Evolutionary conservation across 2,329 filamentous ascomycete genomes (phyloP).

Genomic region (Hyphodiscus sp.): DNA sequence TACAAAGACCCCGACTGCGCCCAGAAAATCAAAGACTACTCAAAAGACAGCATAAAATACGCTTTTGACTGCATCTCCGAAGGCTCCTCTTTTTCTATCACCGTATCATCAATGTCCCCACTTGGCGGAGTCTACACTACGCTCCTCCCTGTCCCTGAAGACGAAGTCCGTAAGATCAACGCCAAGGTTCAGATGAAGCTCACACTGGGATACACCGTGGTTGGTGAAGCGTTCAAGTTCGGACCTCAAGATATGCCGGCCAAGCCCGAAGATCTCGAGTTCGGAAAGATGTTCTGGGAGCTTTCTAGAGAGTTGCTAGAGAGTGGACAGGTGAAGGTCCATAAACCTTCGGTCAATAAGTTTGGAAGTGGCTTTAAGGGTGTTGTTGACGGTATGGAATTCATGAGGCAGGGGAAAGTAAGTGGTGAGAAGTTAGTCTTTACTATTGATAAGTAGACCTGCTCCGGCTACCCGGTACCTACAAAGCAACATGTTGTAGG

Average conservation of each 20-base stretch:
- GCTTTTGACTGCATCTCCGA: constrained; percentile 45
- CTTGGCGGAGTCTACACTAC: constrained; percentile 34
- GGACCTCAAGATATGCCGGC: constrained; percentile 13
- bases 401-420: constrained; percentile 27
- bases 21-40: constrained; percentile 40
- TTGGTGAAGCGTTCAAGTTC: constrained; percentile 33
- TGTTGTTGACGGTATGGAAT: constrained; percentile 23
- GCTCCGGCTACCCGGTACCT: no score
- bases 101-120: constrained; percentile 34
- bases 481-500: background rate
- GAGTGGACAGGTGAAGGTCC: constrained; percentile 33
- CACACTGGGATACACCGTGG: constrained; percentile 36
- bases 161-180: constrained; percentile 37
- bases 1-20: constrained; percentile 40
- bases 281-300: constrained; percentile 34
- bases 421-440: constrained; percentile 42
- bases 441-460: constrained; percentile 27
- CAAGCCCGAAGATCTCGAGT: constrained; percentile 30
- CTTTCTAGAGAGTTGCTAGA: constrained; percentile 30
- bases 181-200: constrained; percentile 21
- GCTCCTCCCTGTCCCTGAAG: constrained; percentile 34
- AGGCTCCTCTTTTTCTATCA: constrained; percentile 30
- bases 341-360: constrained; percentile 25
- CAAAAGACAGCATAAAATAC: constrained; percentile 36
- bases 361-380: constrained; percentile 28